phyloP scores from a whole-genome alignment of 257 asterid genomes.

The Nicotiana benthamiana region DNA sequence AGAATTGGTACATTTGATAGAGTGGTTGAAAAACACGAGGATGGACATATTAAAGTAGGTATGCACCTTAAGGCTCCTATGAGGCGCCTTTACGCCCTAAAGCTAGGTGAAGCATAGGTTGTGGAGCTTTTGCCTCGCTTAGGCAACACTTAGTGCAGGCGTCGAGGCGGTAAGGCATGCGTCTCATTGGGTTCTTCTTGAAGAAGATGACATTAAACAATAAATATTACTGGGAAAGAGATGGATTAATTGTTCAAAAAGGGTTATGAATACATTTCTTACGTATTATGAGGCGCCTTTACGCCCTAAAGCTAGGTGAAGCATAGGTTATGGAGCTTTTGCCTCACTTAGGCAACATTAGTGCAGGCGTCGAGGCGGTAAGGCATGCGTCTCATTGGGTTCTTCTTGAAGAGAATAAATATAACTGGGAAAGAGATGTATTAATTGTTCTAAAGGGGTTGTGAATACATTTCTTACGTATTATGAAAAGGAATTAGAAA shows the following conservation, averaged over 20 bases:
- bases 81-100: neutral
- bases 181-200: neutral
- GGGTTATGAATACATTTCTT: neutral
- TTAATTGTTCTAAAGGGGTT: neutral
- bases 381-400: neutral
- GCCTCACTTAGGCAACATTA: neutral
- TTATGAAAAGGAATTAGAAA: neutral
- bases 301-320: neutral
- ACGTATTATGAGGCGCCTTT: neutral
- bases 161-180: neutral
- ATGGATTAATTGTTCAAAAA: neutral
- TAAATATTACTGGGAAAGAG: neutral
- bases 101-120: neutral
- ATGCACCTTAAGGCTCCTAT: neutral
- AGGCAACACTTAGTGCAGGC: neutral
- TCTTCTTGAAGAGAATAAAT: neutral
- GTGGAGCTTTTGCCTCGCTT: neutral
- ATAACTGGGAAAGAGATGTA: neutral
- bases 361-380: neutral
- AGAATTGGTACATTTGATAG: neutral
- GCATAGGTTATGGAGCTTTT: neutral
- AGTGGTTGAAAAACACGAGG: neutral
- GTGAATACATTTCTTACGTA: neutral
- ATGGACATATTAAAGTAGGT: neutral
- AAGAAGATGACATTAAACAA: neutral